Conservation (phyloP, 1,139 yeast genomes). For the Taphrina pruni region DNA sequence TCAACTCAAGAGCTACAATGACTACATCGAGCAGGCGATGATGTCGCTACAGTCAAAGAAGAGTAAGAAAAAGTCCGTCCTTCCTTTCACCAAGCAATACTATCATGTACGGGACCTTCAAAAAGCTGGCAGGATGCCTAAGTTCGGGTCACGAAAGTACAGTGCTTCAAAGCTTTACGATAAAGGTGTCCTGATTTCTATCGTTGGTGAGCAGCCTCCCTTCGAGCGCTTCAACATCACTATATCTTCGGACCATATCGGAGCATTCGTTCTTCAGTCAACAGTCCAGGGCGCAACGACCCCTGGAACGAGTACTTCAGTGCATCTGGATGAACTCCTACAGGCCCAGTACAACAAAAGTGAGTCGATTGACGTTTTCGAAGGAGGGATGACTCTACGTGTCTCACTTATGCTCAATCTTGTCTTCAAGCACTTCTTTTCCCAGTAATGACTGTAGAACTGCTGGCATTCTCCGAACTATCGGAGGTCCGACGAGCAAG, state of each 20-base stretch:
- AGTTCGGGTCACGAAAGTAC: constrained; percentile 83
- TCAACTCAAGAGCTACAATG: constrained; percentile 69
- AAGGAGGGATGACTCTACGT: constrained; percentile 40
- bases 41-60: constrained; percentile 63
- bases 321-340: constrained; percentile 72
- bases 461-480: background rate
- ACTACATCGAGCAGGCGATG: constrained; percentile 71
- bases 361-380: constrained; percentile 18
- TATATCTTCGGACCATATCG: constrained; percentile 76
- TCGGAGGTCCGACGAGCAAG: too few relatives aligned
- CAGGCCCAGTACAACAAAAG: constrained; percentile 62
- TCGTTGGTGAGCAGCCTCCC: constrained; percentile 58
- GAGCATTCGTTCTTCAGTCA: constrained; percentile 74
- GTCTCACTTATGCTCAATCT: constrained; percentile 25
- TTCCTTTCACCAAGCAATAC: constrained; percentile 79
- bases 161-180: constrained; percentile 77
- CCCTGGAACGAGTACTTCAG: constrained; percentile 61
- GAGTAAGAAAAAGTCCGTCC: constrained; percentile 57
- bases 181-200: constrained; percentile 67
- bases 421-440: constrained; percentile 39
- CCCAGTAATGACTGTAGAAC: background rate
- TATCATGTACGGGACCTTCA: constrained; percentile 76
- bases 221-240: constrained; percentile 74
- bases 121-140: constrained; percentile 70
- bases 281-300: constrained; percentile 57